A percentile compares a stretch with the other conserved stretches of the same genome.
Evolutionary conservation across 176 grass and related monocot genomes (phyloP).

Genomic region (Saccharum officinarum): DNA sequence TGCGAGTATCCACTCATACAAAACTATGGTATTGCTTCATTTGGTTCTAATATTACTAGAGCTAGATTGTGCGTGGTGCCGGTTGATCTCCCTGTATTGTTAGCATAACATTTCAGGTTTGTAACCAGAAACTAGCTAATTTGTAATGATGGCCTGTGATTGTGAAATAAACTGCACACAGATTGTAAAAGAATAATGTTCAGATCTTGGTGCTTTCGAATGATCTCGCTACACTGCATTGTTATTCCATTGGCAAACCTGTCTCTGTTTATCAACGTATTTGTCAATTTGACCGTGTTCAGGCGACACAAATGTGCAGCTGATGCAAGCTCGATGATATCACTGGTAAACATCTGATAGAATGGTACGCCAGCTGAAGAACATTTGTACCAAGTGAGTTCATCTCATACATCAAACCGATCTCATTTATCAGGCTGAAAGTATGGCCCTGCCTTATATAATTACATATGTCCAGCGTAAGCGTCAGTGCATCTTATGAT

Average conservation of each 20-base stretch:
- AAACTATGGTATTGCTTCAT: not conserved
- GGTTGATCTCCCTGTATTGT: not conserved
- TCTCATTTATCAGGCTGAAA: not conserved
- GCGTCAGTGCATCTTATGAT: not conserved
- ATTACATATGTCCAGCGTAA: not conserved
- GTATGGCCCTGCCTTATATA: slow-evolving; percentile 2
- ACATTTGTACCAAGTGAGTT: not conserved
- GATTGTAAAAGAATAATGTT: not conserved
- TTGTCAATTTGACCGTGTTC: not conserved
- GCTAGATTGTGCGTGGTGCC: not conserved
- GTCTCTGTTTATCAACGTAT: not conserved
- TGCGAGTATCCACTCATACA: not conserved
- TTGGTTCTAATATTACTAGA: not conserved
- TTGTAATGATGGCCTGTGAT: not conserved
- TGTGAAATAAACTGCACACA: no score
- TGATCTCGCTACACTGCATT: not conserved
- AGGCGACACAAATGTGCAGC: not conserved
- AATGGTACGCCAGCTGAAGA: not conserved
- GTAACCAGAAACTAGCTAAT: not conserved
- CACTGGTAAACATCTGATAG: not conserved
- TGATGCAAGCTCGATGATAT: not conserved
- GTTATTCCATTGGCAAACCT: not conserved
- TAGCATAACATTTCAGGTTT: no score
- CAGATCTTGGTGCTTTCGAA: not conserved
- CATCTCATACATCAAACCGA: not conserved